These are phyloP conservation scores for Echium plantagineum DNA, from an alignment of 257 asterid genomes.

Conservation along the genomic window DNA sequence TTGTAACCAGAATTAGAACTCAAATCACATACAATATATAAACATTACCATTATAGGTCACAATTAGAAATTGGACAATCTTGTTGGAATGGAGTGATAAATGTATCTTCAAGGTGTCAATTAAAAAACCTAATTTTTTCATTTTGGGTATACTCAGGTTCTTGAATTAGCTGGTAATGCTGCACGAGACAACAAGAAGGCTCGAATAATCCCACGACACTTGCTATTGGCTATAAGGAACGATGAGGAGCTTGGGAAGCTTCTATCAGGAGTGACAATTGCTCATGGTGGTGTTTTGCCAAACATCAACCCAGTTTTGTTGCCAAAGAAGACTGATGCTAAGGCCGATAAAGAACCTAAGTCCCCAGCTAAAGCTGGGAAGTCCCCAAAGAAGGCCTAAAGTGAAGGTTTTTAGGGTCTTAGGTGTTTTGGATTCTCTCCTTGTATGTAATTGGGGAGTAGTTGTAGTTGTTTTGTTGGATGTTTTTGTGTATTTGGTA, in stretches of 20 bases:
- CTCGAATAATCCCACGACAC: conserved; percentile 16
- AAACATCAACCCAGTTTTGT: conserved; percentile 15
- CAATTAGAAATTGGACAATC: too few species aligned
- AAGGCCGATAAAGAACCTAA: conserved; percentile 6
- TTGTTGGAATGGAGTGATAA: too few species aligned
- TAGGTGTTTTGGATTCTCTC: background rate
- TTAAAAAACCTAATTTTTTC: too few species aligned
- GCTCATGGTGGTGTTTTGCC: conserved; percentile 23
- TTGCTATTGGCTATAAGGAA: conserved; percentile 18
- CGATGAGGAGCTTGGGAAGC: conserved; percentile 18
- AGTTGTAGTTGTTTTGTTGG: too few species aligned
- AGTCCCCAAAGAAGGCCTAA: conserved; percentile 13
- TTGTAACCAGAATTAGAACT: too few species aligned
- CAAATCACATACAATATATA: too few species aligned
- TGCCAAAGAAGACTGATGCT: conserved; percentile 12
- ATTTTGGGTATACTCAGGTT: conserved; percentile 1
- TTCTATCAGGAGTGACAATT: conserved; percentile 18
- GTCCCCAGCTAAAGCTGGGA: conserved; percentile 10
- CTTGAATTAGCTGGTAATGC: conserved; percentile 22
- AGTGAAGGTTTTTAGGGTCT: background rate
- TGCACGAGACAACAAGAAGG: conserved; percentile 18
- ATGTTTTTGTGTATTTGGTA: too few species aligned
- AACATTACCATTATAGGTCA: too few species aligned
- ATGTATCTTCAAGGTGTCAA: too few species aligned
- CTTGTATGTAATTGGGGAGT: too few species aligned